Conservation (phyloP, 257 asterid species). For the Capsicum pubescens region DNA sequence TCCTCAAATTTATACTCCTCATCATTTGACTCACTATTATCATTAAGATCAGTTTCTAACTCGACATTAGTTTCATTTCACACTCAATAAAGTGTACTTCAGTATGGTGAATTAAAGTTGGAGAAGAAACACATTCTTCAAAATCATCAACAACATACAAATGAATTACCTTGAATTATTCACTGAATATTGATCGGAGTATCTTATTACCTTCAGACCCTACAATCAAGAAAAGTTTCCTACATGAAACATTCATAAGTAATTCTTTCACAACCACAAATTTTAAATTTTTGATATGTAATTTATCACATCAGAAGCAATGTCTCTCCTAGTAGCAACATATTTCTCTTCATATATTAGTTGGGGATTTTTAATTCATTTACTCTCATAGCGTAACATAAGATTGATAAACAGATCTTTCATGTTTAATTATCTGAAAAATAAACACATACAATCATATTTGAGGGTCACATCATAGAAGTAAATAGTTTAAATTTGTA, state of each 20-base stretch:
- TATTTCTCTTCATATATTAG: too few relatives aligned
- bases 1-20: too few relatives aligned
- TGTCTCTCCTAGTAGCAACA: too few relatives aligned
- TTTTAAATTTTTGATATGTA: background rate
- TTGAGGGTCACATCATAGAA: background rate
- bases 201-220: background rate
- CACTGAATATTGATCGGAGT: too few relatives aligned
- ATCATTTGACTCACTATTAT: too few relatives aligned
- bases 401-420: background rate
- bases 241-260: background rate
- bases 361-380: background rate
- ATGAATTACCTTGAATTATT: too few relatives aligned
- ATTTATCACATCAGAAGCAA: background rate
- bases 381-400: background rate
- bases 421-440: background rate
- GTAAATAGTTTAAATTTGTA: too few relatives aligned
- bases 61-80: too few relatives aligned
- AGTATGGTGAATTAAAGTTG: background rate
- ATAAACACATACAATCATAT: background rate
- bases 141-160: background rate
- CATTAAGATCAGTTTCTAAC: too few relatives aligned
- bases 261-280: background rate
- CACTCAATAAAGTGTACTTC: too few relatives aligned
- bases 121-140: background rate
- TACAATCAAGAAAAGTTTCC: background rate